A percentile compares a stretch with the other conserved stretches of the same genome.
Conservation (phyloP, 2,329 filamentous ascomycete genomes). For the Cercospora sesami region DNA sequence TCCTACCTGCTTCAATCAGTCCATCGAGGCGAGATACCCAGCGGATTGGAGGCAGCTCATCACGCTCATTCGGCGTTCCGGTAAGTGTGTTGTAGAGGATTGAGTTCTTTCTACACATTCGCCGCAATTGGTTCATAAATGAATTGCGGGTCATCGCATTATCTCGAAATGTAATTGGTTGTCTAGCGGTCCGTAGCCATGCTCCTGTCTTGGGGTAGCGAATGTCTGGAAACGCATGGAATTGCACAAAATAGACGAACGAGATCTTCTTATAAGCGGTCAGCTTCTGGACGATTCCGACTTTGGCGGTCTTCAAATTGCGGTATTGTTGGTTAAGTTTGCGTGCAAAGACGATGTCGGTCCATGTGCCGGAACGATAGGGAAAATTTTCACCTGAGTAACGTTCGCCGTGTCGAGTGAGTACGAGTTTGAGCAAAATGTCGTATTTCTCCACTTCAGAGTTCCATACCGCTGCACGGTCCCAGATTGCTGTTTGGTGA, state of each 20-base stretch:
- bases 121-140: conserved; percentile 22
- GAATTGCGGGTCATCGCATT: conserved; percentile 18
- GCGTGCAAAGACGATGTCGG: conserved; percentile 20
- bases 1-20: conserved; percentile 17
- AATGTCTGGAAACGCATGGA: conserved; percentile 16
- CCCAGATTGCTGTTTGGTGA: conserved; percentile 20
- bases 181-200: conserved; percentile 16
- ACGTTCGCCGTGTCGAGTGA: conserved; percentile 24
- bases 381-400: conserved; percentile 18
- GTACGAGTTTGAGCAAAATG: conserved; percentile 19
- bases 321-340: conserved; percentile 18
- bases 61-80: background rate
- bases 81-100: conserved; percentile 13
- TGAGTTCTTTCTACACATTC: conserved; percentile 12
- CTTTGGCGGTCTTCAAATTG: conserved; percentile 22
- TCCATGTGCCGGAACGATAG: conserved; percentile 16
- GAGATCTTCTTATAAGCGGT: conserved; percentile 24
- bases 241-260: conserved; percentile 27
- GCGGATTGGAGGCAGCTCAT: conserved; percentile 1
- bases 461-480: conserved; percentile 17
- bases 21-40: conserved; percentile 20
- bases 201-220: background rate
- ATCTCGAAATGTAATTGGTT: conserved; percentile 16
- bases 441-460: background rate
- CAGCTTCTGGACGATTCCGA: conserved; percentile 24